phyloP scores from a whole-genome alignment of 192 early-diverging fungal species.

The Gonapodya prolifera region DNA sequence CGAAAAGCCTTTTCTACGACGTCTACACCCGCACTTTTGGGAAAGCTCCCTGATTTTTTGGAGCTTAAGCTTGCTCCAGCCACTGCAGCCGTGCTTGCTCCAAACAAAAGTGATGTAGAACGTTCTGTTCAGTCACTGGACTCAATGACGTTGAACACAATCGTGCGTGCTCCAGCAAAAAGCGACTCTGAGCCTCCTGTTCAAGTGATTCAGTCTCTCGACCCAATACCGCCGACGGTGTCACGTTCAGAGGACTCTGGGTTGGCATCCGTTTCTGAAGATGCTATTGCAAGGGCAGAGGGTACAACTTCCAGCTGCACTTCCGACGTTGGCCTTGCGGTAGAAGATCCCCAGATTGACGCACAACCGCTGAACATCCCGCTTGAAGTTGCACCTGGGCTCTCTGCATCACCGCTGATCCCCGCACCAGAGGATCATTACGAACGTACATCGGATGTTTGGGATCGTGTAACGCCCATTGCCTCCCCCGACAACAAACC shows the following conservation, averaged over 20 bases:
- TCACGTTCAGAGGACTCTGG: too few species aligned
- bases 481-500: background rate
- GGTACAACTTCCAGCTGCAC: too few species aligned
- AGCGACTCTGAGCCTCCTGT: background rate
- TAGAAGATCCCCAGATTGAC: too few species aligned
- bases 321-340: too few species aligned
- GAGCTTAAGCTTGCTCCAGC: too few species aligned
- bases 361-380: too few species aligned
- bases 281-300: too few species aligned
- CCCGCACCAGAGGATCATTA: background rate
- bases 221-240: too few species aligned
- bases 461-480: background rate
- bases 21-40: background rate
- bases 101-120: background rate
- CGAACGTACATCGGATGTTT: background rate
- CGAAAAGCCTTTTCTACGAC: background rate
- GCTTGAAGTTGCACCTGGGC: too few species aligned
- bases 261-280: too few species aligned
- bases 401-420: too few species aligned
- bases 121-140: background rate
- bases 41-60: background rate
- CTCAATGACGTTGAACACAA: background rate
- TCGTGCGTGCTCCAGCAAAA: background rate
- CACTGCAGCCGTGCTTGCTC: background rate
- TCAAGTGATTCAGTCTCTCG: too few species aligned